These are phyloP conservation scores for Penstemon davidsonii DNA, from an alignment of 257 asterid species.

Conservation along the genomic window DNA sequence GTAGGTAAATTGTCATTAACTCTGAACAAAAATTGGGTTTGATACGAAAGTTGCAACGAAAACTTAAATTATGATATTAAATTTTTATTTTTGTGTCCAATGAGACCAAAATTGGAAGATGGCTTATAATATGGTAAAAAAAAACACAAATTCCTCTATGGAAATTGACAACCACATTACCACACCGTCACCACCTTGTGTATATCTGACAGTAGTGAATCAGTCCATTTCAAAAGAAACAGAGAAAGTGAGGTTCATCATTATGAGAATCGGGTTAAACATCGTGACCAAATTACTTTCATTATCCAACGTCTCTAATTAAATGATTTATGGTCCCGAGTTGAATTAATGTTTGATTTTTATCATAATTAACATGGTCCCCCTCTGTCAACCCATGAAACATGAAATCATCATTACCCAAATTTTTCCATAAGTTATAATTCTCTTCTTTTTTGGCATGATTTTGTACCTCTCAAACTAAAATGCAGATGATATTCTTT, in stretches of 20 bases:
- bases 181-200: too few relatives aligned
- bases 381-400: constrained; percentile 29
- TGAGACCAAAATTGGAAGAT: too few relatives aligned
- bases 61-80: too few relatives aligned
- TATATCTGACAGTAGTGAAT: too few relatives aligned
- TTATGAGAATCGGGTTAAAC: constrained; percentile 31
- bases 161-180: too few relatives aligned
- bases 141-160: too few relatives aligned
- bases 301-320: constrained; percentile 33
- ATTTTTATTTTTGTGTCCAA: too few relatives aligned
- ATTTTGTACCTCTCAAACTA: not conserved
- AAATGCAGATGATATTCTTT: not conserved
- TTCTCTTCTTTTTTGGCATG: constrained; percentile 14
- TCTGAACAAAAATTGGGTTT: too few relatives aligned
- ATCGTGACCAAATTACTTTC: constrained; percentile 16
- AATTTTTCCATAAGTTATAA: constrained; percentile 8
- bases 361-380: constrained; percentile 18
- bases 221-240: constrained; percentile 16
- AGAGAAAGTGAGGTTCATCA: constrained; percentile 21
- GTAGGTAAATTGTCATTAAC: too few relatives aligned
- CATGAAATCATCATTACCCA: constrained; percentile 30
- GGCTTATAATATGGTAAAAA: too few relatives aligned
- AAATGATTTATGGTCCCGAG: constrained; percentile 23
- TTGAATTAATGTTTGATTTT: constrained; percentile 11
- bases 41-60: too few relatives aligned